Base-by-base conservation (phyloP, 495 filamentous ascomycete genomes). In the Cladorrhinum samala region DNA sequence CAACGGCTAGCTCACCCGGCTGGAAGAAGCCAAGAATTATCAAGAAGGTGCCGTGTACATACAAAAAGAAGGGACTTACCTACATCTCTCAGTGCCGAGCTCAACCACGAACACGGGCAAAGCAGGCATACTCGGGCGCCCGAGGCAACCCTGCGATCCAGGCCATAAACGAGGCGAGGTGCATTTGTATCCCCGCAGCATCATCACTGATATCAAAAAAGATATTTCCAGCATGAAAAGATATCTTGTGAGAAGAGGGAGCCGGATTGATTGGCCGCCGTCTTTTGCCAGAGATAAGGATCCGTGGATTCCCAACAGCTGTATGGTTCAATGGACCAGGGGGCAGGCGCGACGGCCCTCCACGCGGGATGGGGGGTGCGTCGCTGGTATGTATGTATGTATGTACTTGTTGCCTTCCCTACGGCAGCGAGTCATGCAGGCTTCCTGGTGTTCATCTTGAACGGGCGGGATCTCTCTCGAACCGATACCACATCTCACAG, bases 281-380 rank as follows among this genome's bases (percentile, higher is more conserved):
- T 16, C n/a, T 17, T 52, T 49, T 53, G 49, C 42, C 27, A 62
- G 48, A 57, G 59, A 62, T 62, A 65, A 62, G 62, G 48, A 64
- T 45, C 16, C 27, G 30, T 30, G 62, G 48, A 64, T 45, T 33
- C 27, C 38, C 38, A 14, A 48, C 30, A 16, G 61, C 55, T 61
- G 56, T 61, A 52, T 63, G 57, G 61, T 49, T 46, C 51, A 45
- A 52, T 59, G 57, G 53, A 43, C 52, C 57, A 56, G 53, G 53
- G 53, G 57, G 53, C 57, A 59, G 39, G 13, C 39, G 17, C 17
- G 39, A 30, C 45, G 20, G 9, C 30, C 18, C 58, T 54, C 37
- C 37, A 60, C 54, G 58, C 54, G 58, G 58, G 58, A 61, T 61
- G 58, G 50, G 50, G 47, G 50, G 44, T 44, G 18, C 21, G 23